These are phyloP conservation scores for Serpula lacrymans DNA, from an alignment of 768 basidiomycete species.

Conservation along the genomic window DNA sequence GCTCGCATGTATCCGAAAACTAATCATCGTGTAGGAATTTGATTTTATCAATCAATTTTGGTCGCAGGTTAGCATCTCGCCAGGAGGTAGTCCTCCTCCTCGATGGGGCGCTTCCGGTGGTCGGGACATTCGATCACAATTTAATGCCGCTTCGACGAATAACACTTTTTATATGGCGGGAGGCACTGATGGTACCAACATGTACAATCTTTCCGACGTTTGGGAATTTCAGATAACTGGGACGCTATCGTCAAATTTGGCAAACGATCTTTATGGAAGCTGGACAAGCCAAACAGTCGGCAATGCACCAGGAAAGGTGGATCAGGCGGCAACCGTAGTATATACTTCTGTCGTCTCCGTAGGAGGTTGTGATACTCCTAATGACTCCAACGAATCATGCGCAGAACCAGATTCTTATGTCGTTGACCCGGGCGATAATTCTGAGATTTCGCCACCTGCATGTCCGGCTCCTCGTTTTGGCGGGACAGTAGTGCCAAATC, in stretches of 20 bases:
- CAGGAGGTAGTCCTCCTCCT: constrained; percentile 54
- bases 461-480: constrained; percentile 69
- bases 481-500: constrained; percentile 60
- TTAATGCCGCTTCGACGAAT: constrained; percentile 38
- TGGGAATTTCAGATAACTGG: constrained; percentile 73
- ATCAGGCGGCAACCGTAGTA: constrained; percentile 60
- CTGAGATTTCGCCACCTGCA: constrained; percentile 36
- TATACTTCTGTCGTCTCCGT: constrained; percentile 47
- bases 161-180: constrained; percentile 75
- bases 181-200: constrained; percentile 50
- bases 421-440: constrained; percentile 27
- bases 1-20: neutral
- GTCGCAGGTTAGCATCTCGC: constrained; percentile 53
- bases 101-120: constrained; percentile 76
- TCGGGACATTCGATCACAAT: constrained; percentile 51
- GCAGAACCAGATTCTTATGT: constrained; percentile 59
- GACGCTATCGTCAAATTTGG: constrained; percentile 66
- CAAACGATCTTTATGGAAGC: constrained; percentile 42
- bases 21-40: constrained; percentile 53
- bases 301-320: constrained; percentile 28
- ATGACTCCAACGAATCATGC: constrained; percentile 43
- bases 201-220: constrained; percentile 56
- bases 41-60: constrained; percentile 77
- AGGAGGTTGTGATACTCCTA: constrained; percentile 57
- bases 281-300: constrained; percentile 54